phyloP scores from a whole-genome alignment of 768 basidiomycete genomes.

The Lactifluus hygrophoroides region DNA sequence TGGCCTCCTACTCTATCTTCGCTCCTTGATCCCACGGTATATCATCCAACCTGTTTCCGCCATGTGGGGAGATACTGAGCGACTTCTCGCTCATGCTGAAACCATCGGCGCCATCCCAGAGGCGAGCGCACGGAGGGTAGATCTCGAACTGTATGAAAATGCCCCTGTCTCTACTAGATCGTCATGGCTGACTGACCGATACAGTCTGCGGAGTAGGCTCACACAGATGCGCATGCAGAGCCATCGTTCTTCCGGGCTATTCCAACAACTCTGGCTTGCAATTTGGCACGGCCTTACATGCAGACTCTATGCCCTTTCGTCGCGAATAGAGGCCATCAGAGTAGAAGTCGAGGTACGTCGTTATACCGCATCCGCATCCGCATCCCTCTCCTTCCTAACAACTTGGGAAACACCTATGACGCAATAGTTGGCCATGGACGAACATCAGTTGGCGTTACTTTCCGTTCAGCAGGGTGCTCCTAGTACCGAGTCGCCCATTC shows the following conservation, averaged over 20 bases:
- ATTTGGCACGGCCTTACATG: too few relatives aligned
- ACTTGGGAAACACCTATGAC: too few relatives aligned
- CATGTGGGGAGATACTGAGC: background rate
- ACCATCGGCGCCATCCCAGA: background rate
- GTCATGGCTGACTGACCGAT: background rate
- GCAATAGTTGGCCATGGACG: background rate
- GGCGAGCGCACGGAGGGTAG: background rate
- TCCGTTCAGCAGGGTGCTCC: background rate
- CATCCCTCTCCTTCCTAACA: too few relatives aligned
- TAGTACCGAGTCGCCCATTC: background rate
- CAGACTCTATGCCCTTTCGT: background rate
- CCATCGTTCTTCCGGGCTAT: too few relatives aligned
- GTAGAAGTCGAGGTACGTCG: background rate
- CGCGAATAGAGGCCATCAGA: background rate
- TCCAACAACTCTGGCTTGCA: too few relatives aligned
- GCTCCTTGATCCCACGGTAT: background rate
- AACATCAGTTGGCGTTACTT: background rate
- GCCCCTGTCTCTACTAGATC: too few relatives aligned
- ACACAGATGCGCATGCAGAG: too few relatives aligned
- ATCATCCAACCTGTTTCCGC: background rate
- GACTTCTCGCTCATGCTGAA: background rate
- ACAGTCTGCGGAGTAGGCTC: background rate
- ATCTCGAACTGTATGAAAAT: background rate
- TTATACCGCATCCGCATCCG: too few relatives aligned
- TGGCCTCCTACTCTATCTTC: background rate